Evolutionary conservation across 1,284 basidiomycete genomes (phyloP).

Genomic region (Apiotrichum porosum): DNA sequence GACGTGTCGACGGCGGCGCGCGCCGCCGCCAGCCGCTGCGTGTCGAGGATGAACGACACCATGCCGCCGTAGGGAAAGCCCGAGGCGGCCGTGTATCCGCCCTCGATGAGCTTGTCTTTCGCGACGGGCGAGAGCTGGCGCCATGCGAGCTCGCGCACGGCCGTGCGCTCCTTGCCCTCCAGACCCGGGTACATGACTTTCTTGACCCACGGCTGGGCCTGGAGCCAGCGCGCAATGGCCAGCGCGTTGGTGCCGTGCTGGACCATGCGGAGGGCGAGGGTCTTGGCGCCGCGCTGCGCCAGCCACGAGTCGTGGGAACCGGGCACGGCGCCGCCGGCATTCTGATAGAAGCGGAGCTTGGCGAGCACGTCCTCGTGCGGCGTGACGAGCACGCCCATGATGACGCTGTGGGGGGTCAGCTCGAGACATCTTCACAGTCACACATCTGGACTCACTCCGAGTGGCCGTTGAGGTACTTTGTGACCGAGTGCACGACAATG

Average conservation of each 20-base stretch:
- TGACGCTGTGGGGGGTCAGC: no score
- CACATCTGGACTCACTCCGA: no score
- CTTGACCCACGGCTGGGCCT: conserved; percentile 58
- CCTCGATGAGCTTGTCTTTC: conserved; percentile 12
- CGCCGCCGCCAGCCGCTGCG: conserved; percentile 3
- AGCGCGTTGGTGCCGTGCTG: conserved; percentile 82
- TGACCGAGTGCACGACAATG: conserved; percentile 54
- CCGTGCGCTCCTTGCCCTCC: conserved; percentile 26
- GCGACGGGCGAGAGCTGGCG: conserved; percentile 12
- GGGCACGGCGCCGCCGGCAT: conserved; percentile 79
- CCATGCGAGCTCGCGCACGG: conserved; percentile 14
- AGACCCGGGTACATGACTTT: conserved; percentile 85
- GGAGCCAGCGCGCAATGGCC: conserved; percentile 64
- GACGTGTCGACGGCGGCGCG: conserved; percentile 8
- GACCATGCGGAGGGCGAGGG: conserved; percentile 78
- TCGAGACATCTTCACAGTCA: no score
- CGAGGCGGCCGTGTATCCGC: conserved; percentile 35
- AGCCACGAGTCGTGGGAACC: conserved; percentile 88
- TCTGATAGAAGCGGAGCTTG: conserved; percentile 79
- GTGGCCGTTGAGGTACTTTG: conserved; percentile 93
- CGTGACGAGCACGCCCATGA: conserved; percentile 72
- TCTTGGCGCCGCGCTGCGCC: conserved; percentile 86
- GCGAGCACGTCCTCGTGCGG: conserved; percentile 42
- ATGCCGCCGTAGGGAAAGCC: conserved; percentile 71
- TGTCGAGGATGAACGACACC: conserved; percentile 54